Conservation (phyloP, 2,329 filamentous ascomycete species). For the Dothideomycetes sp. region DNA sequence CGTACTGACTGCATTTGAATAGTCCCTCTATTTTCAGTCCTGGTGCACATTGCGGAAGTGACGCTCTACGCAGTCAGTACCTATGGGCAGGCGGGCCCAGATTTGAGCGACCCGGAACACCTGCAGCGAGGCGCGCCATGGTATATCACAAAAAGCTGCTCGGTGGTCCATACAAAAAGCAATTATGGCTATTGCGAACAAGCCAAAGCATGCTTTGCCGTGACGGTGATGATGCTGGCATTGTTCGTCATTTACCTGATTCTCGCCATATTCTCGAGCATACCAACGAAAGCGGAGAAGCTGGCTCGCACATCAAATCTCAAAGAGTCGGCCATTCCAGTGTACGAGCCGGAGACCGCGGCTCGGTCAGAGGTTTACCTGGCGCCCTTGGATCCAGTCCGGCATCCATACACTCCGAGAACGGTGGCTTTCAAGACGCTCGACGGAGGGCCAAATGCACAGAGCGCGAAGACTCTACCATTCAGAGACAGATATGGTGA, state of each 20-base stretch:
- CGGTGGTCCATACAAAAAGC: slow-evolving; percentile 32
- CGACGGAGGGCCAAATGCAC: slow-evolving; percentile 20
- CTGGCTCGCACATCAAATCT: slow-evolving; percentile 16
- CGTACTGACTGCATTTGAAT: too few relatives aligned
- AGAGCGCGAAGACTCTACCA: slow-evolving; percentile 12
- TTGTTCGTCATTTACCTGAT: slow-evolving; percentile 47
- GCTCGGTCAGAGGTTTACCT: too few relatives aligned
- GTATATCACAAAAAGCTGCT: slow-evolving; percentile 65
- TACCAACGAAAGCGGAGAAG: slow-evolving; percentile 28
- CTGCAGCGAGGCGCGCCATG: slow-evolving; percentile 54
- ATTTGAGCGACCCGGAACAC: slow-evolving; percentile 55
- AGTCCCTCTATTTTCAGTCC: slow-evolving; percentile 49
- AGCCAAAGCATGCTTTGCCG: slow-evolving; percentile 56
- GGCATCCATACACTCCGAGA: slow-evolving; percentile 49
- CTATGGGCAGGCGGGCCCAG: slow-evolving; percentile 62
- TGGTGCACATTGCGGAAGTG: slow-evolving; percentile 47
- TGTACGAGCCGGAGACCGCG: slow-evolving; percentile 16
- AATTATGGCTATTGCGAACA: slow-evolving; percentile 50
- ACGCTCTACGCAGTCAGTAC: slow-evolving; percentile 55
- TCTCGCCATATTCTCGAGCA: slow-evolving; percentile 46
- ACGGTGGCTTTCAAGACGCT: slow-evolving; percentile 58
- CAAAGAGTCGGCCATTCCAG: slow-evolving; percentile 15
- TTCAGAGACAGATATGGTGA: slow-evolving; percentile 18
- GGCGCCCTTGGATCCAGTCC: too few relatives aligned
- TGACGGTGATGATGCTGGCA: slow-evolving; percentile 58